These are phyloP conservation scores for Colletotrichum nymphaeae DNA, from an alignment of 2,329 filamentous ascomycete genomes.

Conservation along the genomic window DNA sequence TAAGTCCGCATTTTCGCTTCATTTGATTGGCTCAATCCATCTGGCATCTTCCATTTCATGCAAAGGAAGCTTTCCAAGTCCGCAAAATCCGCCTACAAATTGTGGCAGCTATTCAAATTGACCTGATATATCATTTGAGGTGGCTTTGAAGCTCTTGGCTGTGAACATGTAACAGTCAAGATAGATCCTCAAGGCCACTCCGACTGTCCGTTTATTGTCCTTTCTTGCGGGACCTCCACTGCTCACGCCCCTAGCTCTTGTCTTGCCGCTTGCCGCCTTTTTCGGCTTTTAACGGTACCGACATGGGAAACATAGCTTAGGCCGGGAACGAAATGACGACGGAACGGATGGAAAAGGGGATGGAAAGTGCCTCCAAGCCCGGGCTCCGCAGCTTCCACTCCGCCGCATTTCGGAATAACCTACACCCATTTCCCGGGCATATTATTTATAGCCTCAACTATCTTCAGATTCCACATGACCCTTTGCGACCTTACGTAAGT, in stretches of 20 bases:
- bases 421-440: not conserved
- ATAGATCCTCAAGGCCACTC: not conserved
- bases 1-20: not conserved
- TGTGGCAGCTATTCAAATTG: not conserved
- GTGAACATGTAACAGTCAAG: not conserved
- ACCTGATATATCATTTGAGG: no score
- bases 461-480: not conserved
- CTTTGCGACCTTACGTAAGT: not conserved
- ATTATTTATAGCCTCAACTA: not conserved
- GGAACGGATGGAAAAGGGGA: not conserved
- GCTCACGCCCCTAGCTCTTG: not conserved
- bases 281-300: no score
- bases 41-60: not conserved
- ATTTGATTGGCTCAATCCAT: not conserved
- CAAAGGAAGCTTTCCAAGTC: not conserved
- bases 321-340: not conserved
- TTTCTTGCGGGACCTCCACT: not conserved
- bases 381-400: not conserved
- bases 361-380: no score
- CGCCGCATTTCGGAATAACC: not conserved
- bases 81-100: not conserved
- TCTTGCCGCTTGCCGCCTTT: not conserved
- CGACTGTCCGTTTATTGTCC: not conserved
- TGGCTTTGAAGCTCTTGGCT: not conserved
- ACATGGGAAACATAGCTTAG: not conserved